Base-by-base conservation (phyloP, 2,329 filamentous ascomycete species). In the Huntiella abstrusa region DNA sequence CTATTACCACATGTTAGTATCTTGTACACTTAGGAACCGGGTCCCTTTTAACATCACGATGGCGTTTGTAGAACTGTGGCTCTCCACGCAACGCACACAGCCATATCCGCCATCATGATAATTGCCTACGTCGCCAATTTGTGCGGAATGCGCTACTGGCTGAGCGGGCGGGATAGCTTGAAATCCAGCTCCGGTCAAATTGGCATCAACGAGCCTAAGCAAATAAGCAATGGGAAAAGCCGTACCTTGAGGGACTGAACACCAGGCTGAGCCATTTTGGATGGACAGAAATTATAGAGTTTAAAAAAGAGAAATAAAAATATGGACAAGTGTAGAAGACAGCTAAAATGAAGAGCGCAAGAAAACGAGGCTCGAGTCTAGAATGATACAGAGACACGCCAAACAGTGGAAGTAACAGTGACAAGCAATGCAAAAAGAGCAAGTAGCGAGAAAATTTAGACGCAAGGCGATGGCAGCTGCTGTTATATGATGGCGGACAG, bases 241-340 rank as follows among this genome's bases (percentile, higher is more conserved):
- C 69, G 55, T 68, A 91, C 85, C 83, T 94, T 93, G 61, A 93
- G 68, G 56, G 84, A 92, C 68, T 92, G 84, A 59, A 87, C 88
- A 58, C 82, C 82, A 51, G 80, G 81, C 63, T 80, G 77, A 58
- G 83, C 80, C 73, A 88, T 88, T 70, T 75, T 80, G 54, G 54
- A 53, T 56, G 53, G 42, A 28, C 41, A 35, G 42, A 43, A 38
- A 38, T 17, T 33, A 45, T n/a, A 19, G 33, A 8, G 13, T n/a
- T 17, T 35, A 43, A 39, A 16, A 45, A 48, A 28, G 22, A 28
- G 22, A 28, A 28, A 28, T 28, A 28, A 28, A 28, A 35, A 35
- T 12, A 36, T 16, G 22, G 41, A 5, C 22, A 12, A 16, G 16
- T 38, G 15, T 16, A 19, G 38, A n/a, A 16, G 38, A 40, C n/a